Percentiles rank a stretch among this genome's conserved stretches.
phyloP scores from a whole-genome alignment of 768 basidiomycete genomes.

The Suillus subluteus region DNA sequence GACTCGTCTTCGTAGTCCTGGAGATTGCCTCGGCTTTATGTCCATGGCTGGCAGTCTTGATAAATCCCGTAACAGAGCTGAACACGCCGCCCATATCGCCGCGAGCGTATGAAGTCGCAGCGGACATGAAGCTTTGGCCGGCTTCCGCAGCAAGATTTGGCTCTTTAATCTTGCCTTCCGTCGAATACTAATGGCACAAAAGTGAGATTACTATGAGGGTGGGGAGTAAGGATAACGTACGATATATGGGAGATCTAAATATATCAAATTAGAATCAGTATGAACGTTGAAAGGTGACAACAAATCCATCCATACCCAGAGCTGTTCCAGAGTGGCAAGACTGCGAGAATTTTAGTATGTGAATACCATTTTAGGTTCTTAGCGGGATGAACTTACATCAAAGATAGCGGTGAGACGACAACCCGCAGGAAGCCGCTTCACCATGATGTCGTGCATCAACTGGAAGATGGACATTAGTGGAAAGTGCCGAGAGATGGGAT shows the following conservation, averaged over 20 bases:
- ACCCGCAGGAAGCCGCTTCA: slow-evolving; percentile 76
- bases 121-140: slow-evolving; percentile 82
- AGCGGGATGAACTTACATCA: slow-evolving; percentile 55
- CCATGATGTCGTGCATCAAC: slow-evolving; percentile 81
- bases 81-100: slow-evolving; percentile 84
- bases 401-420: slow-evolving; percentile 88
- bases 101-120: slow-evolving; percentile 73
- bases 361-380: not conserved
- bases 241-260: slow-evolving; percentile 68
- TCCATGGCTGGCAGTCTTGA: slow-evolving; percentile 69
- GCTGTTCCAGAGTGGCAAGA: slow-evolving; percentile 92
- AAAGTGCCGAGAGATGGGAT: not conserved
- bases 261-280: not conserved
- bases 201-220: slow-evolving; percentile 1
- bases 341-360: slow-evolving; percentile 37
- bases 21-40: slow-evolving; percentile 66
- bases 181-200: slow-evolving; percentile 68
- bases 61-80: slow-evolving; percentile 68
- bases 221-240: slow-evolving; percentile 38
- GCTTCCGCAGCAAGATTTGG: slow-evolving; percentile 89
- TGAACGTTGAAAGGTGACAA: not conserved
- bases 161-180: slow-evolving; percentile 94
- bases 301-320: slow-evolving; percentile 53
- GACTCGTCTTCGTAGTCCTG: slow-evolving; percentile 69
- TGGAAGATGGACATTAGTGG: slow-evolving; percentile 29